Evolutionary conservation across 768 basidiomycete species (phyloP).

Genomic region (Kwoniella shandongensis): DNA sequence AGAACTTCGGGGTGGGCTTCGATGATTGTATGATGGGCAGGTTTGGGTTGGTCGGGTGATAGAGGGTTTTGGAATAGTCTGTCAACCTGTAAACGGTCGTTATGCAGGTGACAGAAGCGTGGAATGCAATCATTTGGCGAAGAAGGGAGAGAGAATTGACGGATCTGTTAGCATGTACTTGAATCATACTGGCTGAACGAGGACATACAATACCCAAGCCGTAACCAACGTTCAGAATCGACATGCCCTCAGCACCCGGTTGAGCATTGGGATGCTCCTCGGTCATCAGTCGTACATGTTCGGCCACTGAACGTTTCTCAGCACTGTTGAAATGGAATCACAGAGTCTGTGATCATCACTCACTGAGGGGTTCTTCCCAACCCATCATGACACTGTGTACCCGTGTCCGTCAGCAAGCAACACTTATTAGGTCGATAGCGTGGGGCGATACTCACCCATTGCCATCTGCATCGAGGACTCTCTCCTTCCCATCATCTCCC

Average conservation of each 20-base stretch:
- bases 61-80: conserved; percentile 69
- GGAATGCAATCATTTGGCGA: not conserved
- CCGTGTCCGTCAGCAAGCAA: not conserved
- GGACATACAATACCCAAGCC: conserved; percentile 73
- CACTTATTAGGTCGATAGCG: too few species aligned
- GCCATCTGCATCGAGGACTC: conserved; percentile 74
- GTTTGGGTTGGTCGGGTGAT: conserved; percentile 54
- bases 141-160: too few species aligned
- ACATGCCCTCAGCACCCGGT: conserved; percentile 55
- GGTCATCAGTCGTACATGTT: conserved; percentile 71
- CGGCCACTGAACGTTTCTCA: too few species aligned
- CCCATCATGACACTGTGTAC: conserved; percentile 96
- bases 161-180: not conserved
- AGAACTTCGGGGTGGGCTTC: conserved; percentile 93
- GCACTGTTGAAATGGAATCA: too few species aligned
- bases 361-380: conserved; percentile 85
- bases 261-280: conserved; percentile 55
- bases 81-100: conserved; percentile 67
- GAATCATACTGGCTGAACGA: not conserved
- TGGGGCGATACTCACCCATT: conserved; percentile 53
- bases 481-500: conserved; percentile 75
- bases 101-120: too few species aligned
- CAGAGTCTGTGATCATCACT: too few species aligned
- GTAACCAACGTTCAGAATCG: conserved; percentile 86
- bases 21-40: conserved; percentile 78